phyloP scores from a whole-genome alignment of 257 asterid genomes.

The Ilex aquifolium region DNA sequence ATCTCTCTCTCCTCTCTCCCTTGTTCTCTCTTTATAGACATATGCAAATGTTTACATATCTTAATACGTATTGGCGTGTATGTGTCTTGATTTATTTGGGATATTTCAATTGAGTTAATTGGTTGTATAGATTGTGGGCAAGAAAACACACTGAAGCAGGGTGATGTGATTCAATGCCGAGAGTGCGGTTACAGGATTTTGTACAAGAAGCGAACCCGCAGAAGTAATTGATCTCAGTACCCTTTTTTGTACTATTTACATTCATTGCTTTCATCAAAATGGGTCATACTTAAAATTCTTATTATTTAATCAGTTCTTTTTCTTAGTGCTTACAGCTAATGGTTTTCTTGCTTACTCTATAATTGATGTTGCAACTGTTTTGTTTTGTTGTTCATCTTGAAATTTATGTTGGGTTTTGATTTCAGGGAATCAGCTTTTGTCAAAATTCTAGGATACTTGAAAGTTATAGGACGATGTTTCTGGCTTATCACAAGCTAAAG shows the following conservation, averaged over 20 bases:
- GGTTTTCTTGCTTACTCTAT: no score
- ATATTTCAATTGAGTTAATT: slow-evolving; percentile 1
- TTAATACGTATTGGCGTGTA: neutral
- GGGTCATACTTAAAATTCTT: no score
- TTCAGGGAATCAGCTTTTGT: no score
- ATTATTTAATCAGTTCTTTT: no score
- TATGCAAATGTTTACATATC: neutral
- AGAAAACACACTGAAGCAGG: slow-evolving; percentile 73
- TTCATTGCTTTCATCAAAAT: no score
- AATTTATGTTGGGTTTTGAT: no score
- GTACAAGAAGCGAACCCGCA: slow-evolving; percentile 89
- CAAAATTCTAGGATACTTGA: no score
- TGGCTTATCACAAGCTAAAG: no score
- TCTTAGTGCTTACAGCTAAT: no score
- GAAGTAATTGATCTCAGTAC: slow-evolving; percentile 19
- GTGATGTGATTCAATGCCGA: slow-evolving; percentile 87
- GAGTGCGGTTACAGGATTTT: slow-evolving; percentile 88
- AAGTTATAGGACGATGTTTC: no score
- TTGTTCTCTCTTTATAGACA: neutral
- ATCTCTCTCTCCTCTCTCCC: neutral
- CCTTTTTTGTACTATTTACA: neutral
- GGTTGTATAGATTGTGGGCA: slow-evolving; percentile 70
- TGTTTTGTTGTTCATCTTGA: no score
- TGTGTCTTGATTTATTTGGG: neutral
- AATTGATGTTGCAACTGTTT: no score